Evolutionary conservation across 2,329 filamentous ascomycete genomes (phyloP), one percentile per base, ranked within the genome.

Genomic region (Stachybotrys chlorohalonatus): DNA sequence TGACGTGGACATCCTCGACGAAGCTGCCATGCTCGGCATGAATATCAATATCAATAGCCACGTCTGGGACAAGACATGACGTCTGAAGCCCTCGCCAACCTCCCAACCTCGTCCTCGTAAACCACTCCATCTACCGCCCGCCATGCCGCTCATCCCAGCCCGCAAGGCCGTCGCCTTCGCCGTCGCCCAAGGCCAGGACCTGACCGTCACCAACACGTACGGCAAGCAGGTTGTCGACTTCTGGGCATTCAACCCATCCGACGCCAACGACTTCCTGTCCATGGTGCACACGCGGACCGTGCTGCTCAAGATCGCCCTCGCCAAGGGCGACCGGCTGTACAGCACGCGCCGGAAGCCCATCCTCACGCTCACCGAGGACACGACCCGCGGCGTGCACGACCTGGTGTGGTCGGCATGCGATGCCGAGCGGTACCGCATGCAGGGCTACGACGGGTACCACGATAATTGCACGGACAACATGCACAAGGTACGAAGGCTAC

Each of bases 161-260:
- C 72, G 75, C 51, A 71, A 69, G 55, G 71, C 64, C 11, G 70
- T 70, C 30, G 73, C 73, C 54, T 67, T 74, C 15, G 52, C 64
- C 15, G 60, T 77, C 48, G 59, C 59, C 16, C 54, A 60, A 6
- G 66, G 66, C 36, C 73, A 77, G 57, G 68, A 64, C 46, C 66
- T 78, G 57, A 75, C 71, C 55, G 68, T 78, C 54, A 71, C 68
- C 60, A 78, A 78, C 62, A 76, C 74, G 1, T 63, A 72, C 55
- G 76, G 75, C 52, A 73, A 74, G 52, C 75, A 78, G 63, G 75
- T 79, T 17, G 66, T 78, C 47, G 76, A 79, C 59, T 76, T 75
- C 49, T 78, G 73, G 73, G 73, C 73, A 3, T 73, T 78, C 56
- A 69, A 72, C 11, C 63, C 72, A 0, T 64, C 52, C n/a, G 62